Evolutionary conservation across 2,329 filamentous ascomycete genomes (phyloP).

Genomic region (Fusarium lateritium): DNA sequence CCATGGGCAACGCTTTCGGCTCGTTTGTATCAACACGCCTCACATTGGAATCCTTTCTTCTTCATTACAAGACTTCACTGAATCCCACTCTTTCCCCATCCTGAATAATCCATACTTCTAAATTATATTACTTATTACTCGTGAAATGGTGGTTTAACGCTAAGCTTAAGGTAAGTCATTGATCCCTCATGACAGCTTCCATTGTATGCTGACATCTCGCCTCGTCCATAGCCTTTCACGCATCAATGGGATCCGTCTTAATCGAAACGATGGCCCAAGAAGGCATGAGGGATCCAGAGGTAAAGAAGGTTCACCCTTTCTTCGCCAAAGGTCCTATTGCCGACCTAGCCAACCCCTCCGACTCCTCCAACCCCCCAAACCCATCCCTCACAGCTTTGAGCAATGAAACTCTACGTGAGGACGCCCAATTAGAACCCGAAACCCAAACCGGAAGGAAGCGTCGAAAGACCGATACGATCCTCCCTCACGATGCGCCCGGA

Average conservation of each 20-base stretch:
- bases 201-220: slow-evolving; percentile 6
- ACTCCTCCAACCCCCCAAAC: slow-evolving; percentile 10
- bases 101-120: not conserved
- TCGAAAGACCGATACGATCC: slow-evolving; percentile 55
- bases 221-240: slow-evolving; percentile 20
- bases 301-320: slow-evolving; percentile 70
- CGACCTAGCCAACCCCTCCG: slow-evolving; percentile 17
- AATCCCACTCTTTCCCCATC: not conserved
- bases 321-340: slow-evolving; percentile 56
- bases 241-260: slow-evolving; percentile 61
- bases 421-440: slow-evolving; percentile 38
- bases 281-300: slow-evolving; percentile 53
- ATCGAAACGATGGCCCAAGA: slow-evolving; percentile 63
- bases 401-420: slow-evolving; percentile 10
- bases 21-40: slow-evolving; percentile 22
- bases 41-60: not conserved
- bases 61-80: not conserved
- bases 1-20: slow-evolving; percentile 32
- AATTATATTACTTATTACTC: not conserved
- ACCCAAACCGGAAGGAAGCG: slow-evolving; percentile 59
- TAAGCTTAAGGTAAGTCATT: slow-evolving; percentile 29
- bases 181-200: slow-evolving; percentile 3
- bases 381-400: slow-evolving; percentile 1
- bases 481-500: slow-evolving; percentile 40
- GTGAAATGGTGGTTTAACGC: slow-evolving; percentile 41